Conservation (phyloP, 1,284 basidiomycete genomes). For the Cryptococcus jaspeensis region DNA sequence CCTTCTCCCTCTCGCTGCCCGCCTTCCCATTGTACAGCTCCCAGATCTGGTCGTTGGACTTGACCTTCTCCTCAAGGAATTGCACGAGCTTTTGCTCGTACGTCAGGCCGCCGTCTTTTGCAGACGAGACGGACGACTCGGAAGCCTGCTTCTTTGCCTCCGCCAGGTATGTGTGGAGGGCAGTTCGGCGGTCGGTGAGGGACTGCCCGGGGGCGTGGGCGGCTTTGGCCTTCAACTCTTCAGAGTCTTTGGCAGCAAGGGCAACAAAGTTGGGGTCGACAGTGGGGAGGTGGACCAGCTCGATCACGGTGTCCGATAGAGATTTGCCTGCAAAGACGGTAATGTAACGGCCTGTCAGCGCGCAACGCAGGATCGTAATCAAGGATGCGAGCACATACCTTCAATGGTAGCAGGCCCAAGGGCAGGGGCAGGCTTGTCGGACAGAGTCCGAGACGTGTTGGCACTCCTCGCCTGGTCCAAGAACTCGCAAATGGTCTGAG, state of each 20-base stretch:
- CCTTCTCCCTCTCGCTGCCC: constrained; percentile 33
- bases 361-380: background rate
- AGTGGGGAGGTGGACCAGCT: constrained; percentile 60
- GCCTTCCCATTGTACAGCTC: constrained; percentile 46
- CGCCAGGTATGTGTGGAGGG: constrained; percentile 61
- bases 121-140: constrained; percentile 51
- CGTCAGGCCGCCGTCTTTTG: constrained; percentile 32
- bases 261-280: constrained; percentile 56
- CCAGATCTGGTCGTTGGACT: constrained; percentile 45
- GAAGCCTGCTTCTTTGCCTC: constrained; percentile 53
- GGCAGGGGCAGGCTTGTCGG: constrained; percentile 66
- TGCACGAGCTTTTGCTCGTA: constrained; percentile 42
- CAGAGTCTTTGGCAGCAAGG: constrained; percentile 39
- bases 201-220: constrained; percentile 45
- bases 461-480: constrained; percentile 74
- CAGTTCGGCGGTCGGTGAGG: constrained; percentile 57
- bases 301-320: constrained; percentile 63
- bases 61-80: constrained; percentile 52
- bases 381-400: constrained; percentile 48
- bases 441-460: constrained; percentile 62
- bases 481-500: constrained; percentile 71
- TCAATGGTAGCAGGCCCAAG: constrained; percentile 78
- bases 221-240: constrained; percentile 47
- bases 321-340: constrained; percentile 42
- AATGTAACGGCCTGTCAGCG: too few relatives aligned